phyloP scores from a whole-genome alignment of 768 basidiomycete genomes.

The Sporobolomyces phaffii region DNA sequence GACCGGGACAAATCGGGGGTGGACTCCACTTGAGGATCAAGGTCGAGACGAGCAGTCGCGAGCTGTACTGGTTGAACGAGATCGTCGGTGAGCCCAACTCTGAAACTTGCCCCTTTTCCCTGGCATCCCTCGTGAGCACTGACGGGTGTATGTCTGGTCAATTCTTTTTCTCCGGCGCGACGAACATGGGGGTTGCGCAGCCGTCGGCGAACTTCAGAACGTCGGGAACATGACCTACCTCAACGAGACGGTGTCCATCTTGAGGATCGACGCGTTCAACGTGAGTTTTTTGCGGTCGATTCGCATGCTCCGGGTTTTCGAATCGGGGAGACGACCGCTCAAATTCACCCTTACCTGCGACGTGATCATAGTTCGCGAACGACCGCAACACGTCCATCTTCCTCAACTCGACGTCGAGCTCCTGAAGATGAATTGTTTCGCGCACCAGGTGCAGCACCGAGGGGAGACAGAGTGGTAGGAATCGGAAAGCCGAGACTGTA shows the following conservation, averaged over 20 bases:
- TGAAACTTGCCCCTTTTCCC: too few relatives aligned
- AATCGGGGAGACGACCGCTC: not conserved
- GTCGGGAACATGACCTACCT: not conserved
- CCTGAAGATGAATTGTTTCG: too few relatives aligned
- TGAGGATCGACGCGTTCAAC: conserved; percentile 22
- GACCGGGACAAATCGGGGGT: not conserved
- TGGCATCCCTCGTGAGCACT: too few relatives aligned
- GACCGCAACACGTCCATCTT: not conserved
- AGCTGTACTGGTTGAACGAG: conserved; percentile 18
- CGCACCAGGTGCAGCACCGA: too few relatives aligned
- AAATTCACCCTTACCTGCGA: too few relatives aligned
- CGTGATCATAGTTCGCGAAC: not conserved
- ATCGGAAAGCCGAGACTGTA: too few relatives aligned
- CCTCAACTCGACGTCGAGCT: not conserved
- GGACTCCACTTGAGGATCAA: conserved; percentile 8
- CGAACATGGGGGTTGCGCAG: not conserved
- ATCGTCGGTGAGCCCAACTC: conserved; percentile 13
- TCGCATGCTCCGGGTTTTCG: not conserved
- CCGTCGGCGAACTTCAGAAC: conserved; percentile 8
- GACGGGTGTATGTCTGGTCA: too few relatives aligned
- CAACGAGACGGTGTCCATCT: conserved; percentile 2
- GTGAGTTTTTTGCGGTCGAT: conserved; percentile 10
- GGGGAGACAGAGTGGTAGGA: too few relatives aligned
- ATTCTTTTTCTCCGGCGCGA: too few relatives aligned
- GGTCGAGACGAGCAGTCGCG: conserved; percentile 9